phyloP scores from a whole-genome alignment of 768 basidiomycete species.

The Zangia roseola region DNA sequence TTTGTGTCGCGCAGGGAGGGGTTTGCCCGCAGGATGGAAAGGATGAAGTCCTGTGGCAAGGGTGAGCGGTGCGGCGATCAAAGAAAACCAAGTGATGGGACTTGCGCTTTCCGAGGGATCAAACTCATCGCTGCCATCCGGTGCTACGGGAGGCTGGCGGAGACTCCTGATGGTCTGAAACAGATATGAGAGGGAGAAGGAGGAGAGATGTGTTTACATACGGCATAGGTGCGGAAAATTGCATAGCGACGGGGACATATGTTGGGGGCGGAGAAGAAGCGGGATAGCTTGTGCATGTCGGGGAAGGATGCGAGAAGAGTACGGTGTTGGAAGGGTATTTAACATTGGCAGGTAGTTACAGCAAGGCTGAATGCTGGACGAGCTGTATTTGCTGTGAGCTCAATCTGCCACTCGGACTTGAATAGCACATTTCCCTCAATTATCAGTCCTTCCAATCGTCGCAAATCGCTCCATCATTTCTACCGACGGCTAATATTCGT shows the following conservation, averaged over 20 bases:
- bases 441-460: not conserved
- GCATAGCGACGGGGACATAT: constrained; percentile 37
- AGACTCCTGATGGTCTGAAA: constrained; percentile 31
- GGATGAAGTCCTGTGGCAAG: constrained; percentile 79
- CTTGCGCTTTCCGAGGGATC: constrained; percentile 51
- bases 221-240: constrained; percentile 54
- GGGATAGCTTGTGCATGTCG: constrained; percentile 22
- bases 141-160: constrained; percentile 17
- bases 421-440: constrained; percentile 20
- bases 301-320: too few relatives aligned
- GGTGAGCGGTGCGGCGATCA: constrained; percentile 9
- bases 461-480: too few relatives aligned
- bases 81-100: not conserved
- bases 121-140: constrained; percentile 25
- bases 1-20: constrained; percentile 90
- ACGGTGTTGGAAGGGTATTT: constrained; percentile 11
- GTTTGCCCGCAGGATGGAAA: constrained; percentile 90
- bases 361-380: constrained; percentile 9
- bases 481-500: too few relatives aligned
- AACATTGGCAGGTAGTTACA: constrained; percentile 20
- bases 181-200: constrained; percentile 17
- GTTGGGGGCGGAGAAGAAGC: constrained; percentile 30
- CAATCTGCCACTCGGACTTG: constrained; percentile 26
- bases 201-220: constrained; percentile 28
- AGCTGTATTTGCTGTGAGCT: constrained; percentile 30